Base-by-base conservation (phyloP, 139 green algal genomes). In the Chlorella sp. region DNA sequence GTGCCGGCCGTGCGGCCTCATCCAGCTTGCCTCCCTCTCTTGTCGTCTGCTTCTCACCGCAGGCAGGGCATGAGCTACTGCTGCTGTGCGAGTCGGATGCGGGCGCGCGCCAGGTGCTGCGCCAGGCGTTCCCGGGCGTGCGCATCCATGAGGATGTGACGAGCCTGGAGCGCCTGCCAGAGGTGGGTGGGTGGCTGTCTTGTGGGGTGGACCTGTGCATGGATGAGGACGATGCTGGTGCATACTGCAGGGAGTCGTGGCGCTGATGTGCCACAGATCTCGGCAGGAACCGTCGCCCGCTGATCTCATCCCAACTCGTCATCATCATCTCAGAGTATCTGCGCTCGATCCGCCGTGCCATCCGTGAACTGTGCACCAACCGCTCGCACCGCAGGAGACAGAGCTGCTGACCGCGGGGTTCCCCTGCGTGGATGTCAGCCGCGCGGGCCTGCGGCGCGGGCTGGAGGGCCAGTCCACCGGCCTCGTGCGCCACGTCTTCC, bases 361-460 rank as follows among this genome's bases (percentile, higher is more conserved):
- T n/a, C n/a, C n/a, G n/a, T n/a, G n/a, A n/a, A n/a, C n/a, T n/a
- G n/a, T n/a, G n/a, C n/a, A n/a, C n/a, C n/a, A n/a, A n/a, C n/a
- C n/a, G n/a, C n/a, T n/a, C n/a, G n/a, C n/a, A n/a, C n/a, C 55
- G 57, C 90, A 93, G 88, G 93, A 95, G 38, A 97, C 92, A 4
- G 95, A 98, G 80, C 78, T 98, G 30, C 36, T 98, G 21, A 90
- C 87, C 6, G 96, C 96, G 15, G 96, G 96, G 16, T 98, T 98
- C 85, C 95, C 95, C n/a, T 98, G 95, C 87, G 92, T 97, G 39
- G 95, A 98, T 68, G 92, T 97, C 26, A 93, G 87, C 78, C 84
- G 94, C 17, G 92, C 94, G 23, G 95, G 95, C 0, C 81, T 96
- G 26, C 74, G 94, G 0, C 44, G 73, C 6, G 95, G 95, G 21